Base-by-base conservation (phyloP, 2,329 filamentous ascomycete species). In the Fusarium sp. region DNA sequence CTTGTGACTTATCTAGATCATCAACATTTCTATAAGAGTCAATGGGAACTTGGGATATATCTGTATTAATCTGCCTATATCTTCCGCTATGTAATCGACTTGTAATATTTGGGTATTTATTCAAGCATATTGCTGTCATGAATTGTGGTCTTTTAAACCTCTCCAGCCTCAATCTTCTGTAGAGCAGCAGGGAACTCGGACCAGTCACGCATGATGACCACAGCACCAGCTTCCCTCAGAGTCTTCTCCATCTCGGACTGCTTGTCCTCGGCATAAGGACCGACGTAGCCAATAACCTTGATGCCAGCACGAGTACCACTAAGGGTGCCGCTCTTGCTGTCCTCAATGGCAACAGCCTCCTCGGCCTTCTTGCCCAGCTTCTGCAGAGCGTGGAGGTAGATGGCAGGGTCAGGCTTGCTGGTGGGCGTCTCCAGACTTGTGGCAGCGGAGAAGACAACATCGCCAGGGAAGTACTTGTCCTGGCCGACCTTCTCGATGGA, bases 371-470 rank as follows among this genome's bases (percentile, higher is more conserved):
- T 91, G 65, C 90, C 90, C 51, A 96, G 85, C 76, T 87, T 82
- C 80, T 93, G 82, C 76, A 94, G 87, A 22, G 94, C 92, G 78
- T 90, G 86, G 68, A 93, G 81, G 83, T 97, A 97, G 80, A 97
- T 91, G 71, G 92, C 92, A 19, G 94, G 94, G 80, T 97, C 92
- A 17, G 94, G 94, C 87, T 97, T 97, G 79, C 89, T 92, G 56
- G 92, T 94, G n/a, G 94, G 94, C 75, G 84, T 88, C 58, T 87
- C 83, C 72, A 97, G 86, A 60, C 90, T 93, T 32, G 90, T 92
- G 58, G 93, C 93, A 56, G 94, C 94, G 44, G 90, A 93, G 86
- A 92, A 97, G 77, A 97, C 85, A 71, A 89, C 85, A 71, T 92
- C 86, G 27, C 85, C 81, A n/a, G 83, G 82, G 82, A 97, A 97